Conservation (phyloP, 345 rosid species). For the Hypericum androsaemum region DNA sequence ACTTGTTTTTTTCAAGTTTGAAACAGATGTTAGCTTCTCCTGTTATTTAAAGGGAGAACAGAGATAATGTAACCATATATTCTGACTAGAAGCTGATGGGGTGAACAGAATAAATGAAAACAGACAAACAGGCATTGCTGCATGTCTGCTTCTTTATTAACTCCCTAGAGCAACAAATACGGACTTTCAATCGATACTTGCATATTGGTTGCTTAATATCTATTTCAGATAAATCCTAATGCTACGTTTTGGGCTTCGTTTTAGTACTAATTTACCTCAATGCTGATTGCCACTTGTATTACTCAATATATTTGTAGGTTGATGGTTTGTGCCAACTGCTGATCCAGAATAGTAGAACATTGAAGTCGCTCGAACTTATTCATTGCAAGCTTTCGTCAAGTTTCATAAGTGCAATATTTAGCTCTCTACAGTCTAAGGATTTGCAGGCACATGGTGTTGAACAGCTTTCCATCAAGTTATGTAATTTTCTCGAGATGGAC, state of each 20-base stretch:
- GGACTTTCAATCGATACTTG: too few relatives aligned
- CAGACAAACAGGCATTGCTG: too few relatives aligned
- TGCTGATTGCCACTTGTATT: conserved; percentile 10
- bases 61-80: neutral
- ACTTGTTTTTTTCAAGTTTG: conserved; percentile 15
- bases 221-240: too few relatives aligned
- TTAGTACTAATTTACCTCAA: neutral
- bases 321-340: conserved; percentile 60
- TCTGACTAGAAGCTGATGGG: conserved; percentile 1
- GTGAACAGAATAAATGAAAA: neutral
- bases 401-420: conserved; percentile 37
- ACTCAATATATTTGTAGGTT: conserved; percentile 38
- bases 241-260: too few relatives aligned
- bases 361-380: conserved; percentile 56
- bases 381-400: conserved; percentile 68
- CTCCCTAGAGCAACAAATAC: too few relatives aligned
- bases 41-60: conserved; percentile 1
- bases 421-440: conserved; percentile 28
- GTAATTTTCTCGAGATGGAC: conserved; percentile 40
- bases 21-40: neutral
- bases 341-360: conserved; percentile 49
- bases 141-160: too few relatives aligned
- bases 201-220: too few relatives aligned
- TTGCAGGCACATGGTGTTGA: conserved; percentile 33
- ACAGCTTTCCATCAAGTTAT: conserved; percentile 41